These are phyloP conservation scores for Teunomyces stri DNA, from an alignment of 805 yeast species.

Conservation along the genomic window DNA sequence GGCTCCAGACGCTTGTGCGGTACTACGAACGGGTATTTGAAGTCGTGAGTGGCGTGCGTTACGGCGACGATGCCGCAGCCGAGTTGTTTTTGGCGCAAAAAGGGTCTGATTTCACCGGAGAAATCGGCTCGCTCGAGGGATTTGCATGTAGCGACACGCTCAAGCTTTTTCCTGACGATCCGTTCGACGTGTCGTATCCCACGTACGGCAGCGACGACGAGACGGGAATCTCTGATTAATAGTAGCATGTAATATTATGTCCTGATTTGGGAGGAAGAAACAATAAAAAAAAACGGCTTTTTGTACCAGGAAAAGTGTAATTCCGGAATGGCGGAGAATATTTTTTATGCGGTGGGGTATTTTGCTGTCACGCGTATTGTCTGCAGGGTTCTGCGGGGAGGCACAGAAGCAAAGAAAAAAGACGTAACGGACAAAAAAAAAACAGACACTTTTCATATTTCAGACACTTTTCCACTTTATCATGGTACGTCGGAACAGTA, in stretches of 20 bases:
- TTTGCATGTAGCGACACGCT: slow-evolving; percentile 15
- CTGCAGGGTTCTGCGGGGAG: neutral
- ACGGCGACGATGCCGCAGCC: slow-evolving; percentile 21
- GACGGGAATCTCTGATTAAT: slow-evolving; percentile 1
- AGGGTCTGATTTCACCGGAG: slow-evolving; percentile 12
- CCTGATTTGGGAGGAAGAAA: too few relatives aligned
- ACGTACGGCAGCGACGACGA: neutral
- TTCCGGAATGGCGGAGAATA: neutral
- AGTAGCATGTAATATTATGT: neutral
- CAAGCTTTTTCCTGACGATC: neutral
- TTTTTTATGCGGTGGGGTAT: neutral
- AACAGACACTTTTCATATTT: neutral
- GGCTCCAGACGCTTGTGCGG: slow-evolving; percentile 66
- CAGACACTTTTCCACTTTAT: neutral
- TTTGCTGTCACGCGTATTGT: neutral
- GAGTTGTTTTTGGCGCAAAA: slow-evolving; percentile 11
- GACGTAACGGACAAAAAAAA: neutral
- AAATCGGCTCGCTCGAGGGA: slow-evolving; percentile 31
- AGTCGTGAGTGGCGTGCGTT: slow-evolving; percentile 46
- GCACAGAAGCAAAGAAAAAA: neutral
- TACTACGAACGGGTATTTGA: slow-evolving; percentile 64
- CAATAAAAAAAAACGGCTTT: too few relatives aligned
- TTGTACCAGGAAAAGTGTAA: too few relatives aligned
- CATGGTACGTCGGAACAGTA: slow-evolving; percentile 43
- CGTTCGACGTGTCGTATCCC: neutral